phyloP scores from a whole-genome alignment of 2,329 filamentous ascomycete species.

The Monilinia polystroma region DNA sequence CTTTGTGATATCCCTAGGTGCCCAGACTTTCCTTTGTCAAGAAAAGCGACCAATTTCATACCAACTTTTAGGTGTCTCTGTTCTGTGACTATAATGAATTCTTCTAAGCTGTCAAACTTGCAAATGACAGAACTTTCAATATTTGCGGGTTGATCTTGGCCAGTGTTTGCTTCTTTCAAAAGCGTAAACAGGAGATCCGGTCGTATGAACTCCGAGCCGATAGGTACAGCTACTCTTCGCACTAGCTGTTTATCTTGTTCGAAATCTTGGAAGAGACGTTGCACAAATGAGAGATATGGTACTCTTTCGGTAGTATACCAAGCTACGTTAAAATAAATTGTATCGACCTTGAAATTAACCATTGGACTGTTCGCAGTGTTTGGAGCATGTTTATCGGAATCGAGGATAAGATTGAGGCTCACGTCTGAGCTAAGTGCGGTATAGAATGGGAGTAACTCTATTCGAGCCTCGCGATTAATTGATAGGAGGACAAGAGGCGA shows the following conservation, averaged over 20 bases:
- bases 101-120: neutral
- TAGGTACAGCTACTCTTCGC: neutral
- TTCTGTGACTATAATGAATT: neutral
- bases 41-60: neutral
- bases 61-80: constrained; percentile 2
- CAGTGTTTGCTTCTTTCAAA: neutral
- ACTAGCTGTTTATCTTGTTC: neutral
- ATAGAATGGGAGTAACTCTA: neutral
- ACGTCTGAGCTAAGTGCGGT: constrained; percentile 6
- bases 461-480: constrained; percentile 3
- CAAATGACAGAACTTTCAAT: neutral
- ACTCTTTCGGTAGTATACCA: neutral
- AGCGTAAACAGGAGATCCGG: neutral
- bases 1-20: neutral
- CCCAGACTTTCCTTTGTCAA: neutral
- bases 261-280: neutral
- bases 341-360: constrained; percentile 4
- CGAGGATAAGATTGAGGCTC: neutral
- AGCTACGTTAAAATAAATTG: constrained; percentile 9
- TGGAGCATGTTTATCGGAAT: neutral
- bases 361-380: neutral
- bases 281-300: constrained; percentile 11
- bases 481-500: neutral
- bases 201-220: neutral
- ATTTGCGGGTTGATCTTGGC: neutral